Evolutionary conservation across 805 yeast genomes (phyloP), one percentile per base, ranked within the genome.

Genomic region (Saturnispora sanitii): DNA sequence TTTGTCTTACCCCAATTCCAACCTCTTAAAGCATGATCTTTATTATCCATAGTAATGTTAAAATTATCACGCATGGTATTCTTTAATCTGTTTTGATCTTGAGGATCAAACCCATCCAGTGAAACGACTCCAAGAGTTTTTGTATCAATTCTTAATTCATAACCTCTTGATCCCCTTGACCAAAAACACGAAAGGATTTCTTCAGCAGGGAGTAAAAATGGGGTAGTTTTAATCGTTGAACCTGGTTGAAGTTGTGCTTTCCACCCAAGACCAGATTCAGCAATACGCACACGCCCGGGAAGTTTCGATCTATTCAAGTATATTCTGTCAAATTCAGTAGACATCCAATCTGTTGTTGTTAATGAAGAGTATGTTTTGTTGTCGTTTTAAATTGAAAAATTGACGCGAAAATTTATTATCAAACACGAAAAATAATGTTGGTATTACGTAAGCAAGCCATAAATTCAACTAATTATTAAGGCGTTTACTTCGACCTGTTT

Each of bases 1-100:
- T 88, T 95, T 13, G 90, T 71, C 48, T 81, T 78, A 41, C 99
- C 99, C 98, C 98, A 92, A 62, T 92, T 92, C 98, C 98, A 92
- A 25, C 99, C 99, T 65, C 96, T 76, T 49, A 92, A 66, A 4
- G 96, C 82, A 62, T 92, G 98, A 53, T 90, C 97, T 53, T 71
- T 77, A 47, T 73, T 80, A 52, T 92, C 97, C 44, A 92, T 69
- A 42, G 74, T 73, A 33, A 84, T 66, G 40, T 63, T 68, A 61
- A 87, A 85, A 54, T 82, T 74, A 50, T 87, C 70, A 55, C 82
- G 87, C 50, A 92, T 68, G 49, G 88, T 94, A 55, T 75, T 82
- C 60, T 88, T 90, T 54, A 92, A 66, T 45, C 81, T 70, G 45
- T 77, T 76, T 54, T 84, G 81, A 56, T 90, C 96, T 45, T 80